Conservation (phyloP, 768 basidiomycete species). For the Tylopilus sp. region DNA sequence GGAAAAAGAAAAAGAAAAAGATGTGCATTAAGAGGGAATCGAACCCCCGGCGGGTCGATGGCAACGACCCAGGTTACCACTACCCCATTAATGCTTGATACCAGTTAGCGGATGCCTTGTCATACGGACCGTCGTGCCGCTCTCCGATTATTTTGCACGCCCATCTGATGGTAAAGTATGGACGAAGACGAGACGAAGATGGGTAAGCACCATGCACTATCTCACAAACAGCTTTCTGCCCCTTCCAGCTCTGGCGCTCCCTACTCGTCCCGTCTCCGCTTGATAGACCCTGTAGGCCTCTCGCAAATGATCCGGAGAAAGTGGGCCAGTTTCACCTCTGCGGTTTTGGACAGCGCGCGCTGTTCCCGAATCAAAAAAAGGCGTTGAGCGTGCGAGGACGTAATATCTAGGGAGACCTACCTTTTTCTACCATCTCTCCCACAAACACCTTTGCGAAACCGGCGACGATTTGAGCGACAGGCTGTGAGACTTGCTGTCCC, state of each 20-base stretch:
- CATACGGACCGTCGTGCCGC: too few species aligned
- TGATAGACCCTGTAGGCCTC: conserved; percentile 87
- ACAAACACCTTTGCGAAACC: conserved; percentile 92
- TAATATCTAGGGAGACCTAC: too few species aligned
- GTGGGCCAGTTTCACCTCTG: conserved; percentile 69
- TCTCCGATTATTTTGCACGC: too few species aligned
- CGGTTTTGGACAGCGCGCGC: conserved; percentile 75
- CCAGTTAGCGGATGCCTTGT: too few species aligned
- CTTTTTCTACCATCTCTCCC: conserved; percentile 88
- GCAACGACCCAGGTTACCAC: conserved; percentile 68
- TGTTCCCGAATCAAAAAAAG: conserved; percentile 23
- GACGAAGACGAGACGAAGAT: not conserved
- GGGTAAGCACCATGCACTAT: too few species aligned
- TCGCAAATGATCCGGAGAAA: conserved; percentile 85
- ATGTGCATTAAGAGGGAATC: conserved; percentile 50
- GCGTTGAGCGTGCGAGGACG: not conserved
- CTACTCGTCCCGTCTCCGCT: conserved; percentile 75
- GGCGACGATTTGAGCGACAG: conserved; percentile 85
- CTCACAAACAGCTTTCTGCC: conserved; percentile 73
- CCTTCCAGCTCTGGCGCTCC: conserved; percentile 67
- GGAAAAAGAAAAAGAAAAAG: not conserved
- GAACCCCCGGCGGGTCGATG: conserved; percentile 86
- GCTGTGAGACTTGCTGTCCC: conserved; percentile 80
- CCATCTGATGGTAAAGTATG: not conserved
- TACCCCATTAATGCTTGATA: conserved; percentile 44